Conservation (phyloP, 2,329 filamentous ascomycete genomes). For the Colletotrichum lini region DNA sequence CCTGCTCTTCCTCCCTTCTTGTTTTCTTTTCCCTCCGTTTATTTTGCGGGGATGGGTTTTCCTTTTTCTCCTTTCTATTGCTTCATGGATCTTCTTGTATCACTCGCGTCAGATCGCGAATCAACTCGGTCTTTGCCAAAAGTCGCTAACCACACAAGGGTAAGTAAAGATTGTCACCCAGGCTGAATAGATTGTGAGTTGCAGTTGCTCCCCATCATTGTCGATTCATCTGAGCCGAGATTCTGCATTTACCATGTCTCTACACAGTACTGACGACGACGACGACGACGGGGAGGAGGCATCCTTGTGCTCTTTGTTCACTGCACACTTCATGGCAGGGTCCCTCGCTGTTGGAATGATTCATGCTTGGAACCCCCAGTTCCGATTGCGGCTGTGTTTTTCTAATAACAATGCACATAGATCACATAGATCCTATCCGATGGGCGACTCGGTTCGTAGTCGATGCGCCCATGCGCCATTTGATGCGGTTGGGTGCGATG, state of each 20-base stretch:
- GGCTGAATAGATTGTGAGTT: conserved; percentile 1
- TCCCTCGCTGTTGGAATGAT: conserved; percentile 26
- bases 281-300: not conserved
- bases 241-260: not conserved
- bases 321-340: conserved; percentile 14
- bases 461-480: conserved; percentile 29
- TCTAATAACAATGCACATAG: not conserved
- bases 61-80: not conserved
- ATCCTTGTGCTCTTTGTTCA: not conserved
- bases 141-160: not conserved
- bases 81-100: conserved; percentile 8
- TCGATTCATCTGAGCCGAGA: not conserved
- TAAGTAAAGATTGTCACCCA: not conserved
- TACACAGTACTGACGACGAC: conserved; percentile 20
- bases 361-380: conserved; percentile 17
- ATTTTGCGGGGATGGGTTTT: conserved; percentile 19
- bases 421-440: conserved; percentile 1
- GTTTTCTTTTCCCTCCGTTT: not conserved
- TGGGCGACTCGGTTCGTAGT: conserved; percentile 26
- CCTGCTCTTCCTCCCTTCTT: not conserved
- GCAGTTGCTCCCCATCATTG: not conserved
- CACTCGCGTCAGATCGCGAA: conserved; percentile 17
- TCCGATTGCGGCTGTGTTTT: conserved; percentile 18
- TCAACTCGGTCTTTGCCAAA: not conserved
- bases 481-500: conserved; percentile 21